Base-by-base conservation (phyloP, 306 rosid species). In the Dryas alaskensis region DNA sequence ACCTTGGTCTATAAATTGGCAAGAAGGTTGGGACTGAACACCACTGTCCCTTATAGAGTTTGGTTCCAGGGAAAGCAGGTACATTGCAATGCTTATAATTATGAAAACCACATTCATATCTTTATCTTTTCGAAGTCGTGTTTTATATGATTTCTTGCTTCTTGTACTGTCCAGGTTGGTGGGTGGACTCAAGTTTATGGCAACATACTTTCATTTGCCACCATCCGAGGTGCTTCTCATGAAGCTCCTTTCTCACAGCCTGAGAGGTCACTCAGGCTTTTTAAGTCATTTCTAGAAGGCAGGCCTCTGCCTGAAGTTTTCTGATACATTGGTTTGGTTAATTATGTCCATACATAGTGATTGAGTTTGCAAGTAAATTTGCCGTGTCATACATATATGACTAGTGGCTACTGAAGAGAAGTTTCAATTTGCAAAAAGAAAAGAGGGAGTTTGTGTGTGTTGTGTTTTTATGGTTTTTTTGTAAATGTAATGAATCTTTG, bases 131-230 rank as follows among this genome's bases (percentile, higher is more conserved):
- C 6, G 11, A 22, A 54, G 7, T 19, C 49, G 12, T 22, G 67
- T 40, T 4, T 54, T 3, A 7, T 39, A 3, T 44, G 4, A 62
- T 62, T 62, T 62, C 25, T 22, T 62, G 40, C 25, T 22, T 19
- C 6, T 60, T 47, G 10, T 47, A 27, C 5, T 61, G 63, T 22
- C 22, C 12, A 80, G 84, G 84, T 80, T 59, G 87, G 80, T n/a
- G 87, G 87, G 27, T 80, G 84, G 87, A 80, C 82, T 8, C 82
- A 80, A 59, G 84, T 84, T 11, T 77, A 80, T 46, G 84, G 84
- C 8, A 61, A 69, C 67, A 61, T 69, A 17, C 81, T 80, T 43
- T 65, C 80, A 27, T 77, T 76, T 80, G 80, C 84, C 4, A 80
- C 82, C 70, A 73, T 84, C 40, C 74, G 84, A 80, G 87, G 82